Percentiles rank a stretch among this genome's conserved stretches.
phyloP scores from a whole-genome alignment of 352 stramenopile genomes.

The Phytopythium delawarense region DNA sequence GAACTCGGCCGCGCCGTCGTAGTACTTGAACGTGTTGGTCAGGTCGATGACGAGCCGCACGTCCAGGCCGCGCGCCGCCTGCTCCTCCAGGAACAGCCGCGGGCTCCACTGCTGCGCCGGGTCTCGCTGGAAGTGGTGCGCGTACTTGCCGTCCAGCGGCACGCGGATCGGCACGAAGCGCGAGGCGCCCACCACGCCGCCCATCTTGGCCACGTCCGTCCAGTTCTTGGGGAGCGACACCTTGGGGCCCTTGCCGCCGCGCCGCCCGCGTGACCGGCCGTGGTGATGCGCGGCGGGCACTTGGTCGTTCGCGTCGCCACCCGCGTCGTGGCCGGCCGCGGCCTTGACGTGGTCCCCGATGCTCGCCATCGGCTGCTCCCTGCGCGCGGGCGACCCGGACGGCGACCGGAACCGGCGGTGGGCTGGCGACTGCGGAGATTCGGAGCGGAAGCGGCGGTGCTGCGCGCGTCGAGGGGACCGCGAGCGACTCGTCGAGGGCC shows the following conservation, averaged over 20 bases:
- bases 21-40: conserved; percentile 86
- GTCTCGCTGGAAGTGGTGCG: conserved; percentile 27
- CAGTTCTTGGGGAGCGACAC: conserved; percentile 73
- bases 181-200: conserved; percentile 40
- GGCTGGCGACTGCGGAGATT: background rate
- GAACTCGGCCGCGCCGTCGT: conserved; percentile 56
- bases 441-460: background rate
- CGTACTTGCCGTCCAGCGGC: conserved; percentile 64
- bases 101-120: conserved; percentile 53
- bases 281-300: background rate
- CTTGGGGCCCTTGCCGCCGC: conserved; percentile 22
- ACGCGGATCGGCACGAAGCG: conserved; percentile 69
- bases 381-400: background rate
- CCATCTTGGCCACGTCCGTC: conserved; percentile 75
- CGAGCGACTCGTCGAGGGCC: conserved; percentile 6
- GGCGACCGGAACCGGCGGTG: background rate
- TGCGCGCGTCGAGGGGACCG: conserved; percentile 5
- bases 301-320: background rate
- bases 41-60: conserved; percentile 76
- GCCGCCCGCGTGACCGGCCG: background rate
- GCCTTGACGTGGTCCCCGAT: background rate
- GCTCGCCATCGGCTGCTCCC: background rate
- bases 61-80: conserved; percentile 28
- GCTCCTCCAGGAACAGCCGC: conserved; percentile 41
- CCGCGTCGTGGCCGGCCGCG: background rate